Base-by-base conservation (phyloP, 2,329 filamentous ascomycete genomes). In the Hymenoscyphus albidus region DNA sequence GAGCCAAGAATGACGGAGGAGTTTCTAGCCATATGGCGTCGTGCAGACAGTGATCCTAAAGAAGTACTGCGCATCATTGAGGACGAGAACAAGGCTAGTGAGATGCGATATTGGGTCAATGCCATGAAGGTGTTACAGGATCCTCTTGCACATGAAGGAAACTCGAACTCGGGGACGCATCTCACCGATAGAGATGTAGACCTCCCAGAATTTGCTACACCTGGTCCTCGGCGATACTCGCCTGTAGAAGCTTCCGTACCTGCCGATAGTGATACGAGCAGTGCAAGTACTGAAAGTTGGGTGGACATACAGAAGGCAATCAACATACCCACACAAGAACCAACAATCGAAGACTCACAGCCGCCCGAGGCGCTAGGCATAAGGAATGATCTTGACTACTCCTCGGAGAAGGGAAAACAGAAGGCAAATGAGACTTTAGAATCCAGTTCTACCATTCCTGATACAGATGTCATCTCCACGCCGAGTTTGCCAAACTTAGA, bases 21-120 rank as follows among this genome's bases (percentile, higher is more conserved):
- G 72, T 85, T 78, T 75, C 78, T 83, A 69, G 80, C 79, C 63
- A 87, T 85, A 44, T 88, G 86, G 75, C 80, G 81, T 54, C 83
- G 84, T 63, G 86, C 86, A 1, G 81, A 81, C 55, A 87, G 87
- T 4, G 82, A 89, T 69, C 81, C 82, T 0, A 79, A 83, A 42
- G 81, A 80, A 65, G 85, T 90, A 32, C 69, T 88, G 2, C 78
- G 81, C 51, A 85, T 90, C 27, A 86, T 89, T 39, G 81, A 83
- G 48, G 81, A 85, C 44, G 86, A 89, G 69, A 81, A 83, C 4
- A 80, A 85, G 1, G 80, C 84, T 63, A 83, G 85, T 12, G 82
- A 83, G 59, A 79, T 91, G 40, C 78, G 79, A 12, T 85, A 86
- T 73, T 85, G 87, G 79, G 80, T 88, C 12, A 79, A 81, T 39